These are phyloP conservation scores for Meripilus lineatus DNA, from an alignment of 1,284 basidiomycete species.

Conservation along the genomic window DNA sequence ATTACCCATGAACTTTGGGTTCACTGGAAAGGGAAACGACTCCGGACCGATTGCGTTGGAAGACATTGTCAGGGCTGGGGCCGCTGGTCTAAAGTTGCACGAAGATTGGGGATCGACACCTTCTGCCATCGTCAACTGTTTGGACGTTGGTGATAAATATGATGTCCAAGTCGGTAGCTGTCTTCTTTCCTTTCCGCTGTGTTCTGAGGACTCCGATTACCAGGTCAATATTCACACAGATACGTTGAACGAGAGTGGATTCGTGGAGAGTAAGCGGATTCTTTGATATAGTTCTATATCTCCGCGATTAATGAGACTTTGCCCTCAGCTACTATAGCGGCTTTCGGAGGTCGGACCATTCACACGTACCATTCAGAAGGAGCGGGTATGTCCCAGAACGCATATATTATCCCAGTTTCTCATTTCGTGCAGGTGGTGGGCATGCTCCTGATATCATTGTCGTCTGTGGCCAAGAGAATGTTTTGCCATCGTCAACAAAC, in stretches of 20 bases:
- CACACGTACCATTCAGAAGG: conserved; percentile 98
- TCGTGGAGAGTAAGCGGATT: conserved; percentile 69
- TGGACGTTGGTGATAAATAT: conserved; percentile 86
- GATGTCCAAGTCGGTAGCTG: conserved; percentile 77
- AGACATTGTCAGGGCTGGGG: conserved; percentile 87
- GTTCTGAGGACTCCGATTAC: background rate
- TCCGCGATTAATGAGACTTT: too few relatives aligned
- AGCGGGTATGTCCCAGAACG: conserved; percentile 52
- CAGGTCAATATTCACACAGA: conserved; percentile 97
- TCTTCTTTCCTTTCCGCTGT: background rate
- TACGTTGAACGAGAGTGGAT: conserved; percentile 93
- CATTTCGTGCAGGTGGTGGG: conserved; percentile 65
- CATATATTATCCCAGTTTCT: background rate
- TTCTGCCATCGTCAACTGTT: conserved; percentile 72
- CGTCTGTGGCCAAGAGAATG: conserved; percentile 86
- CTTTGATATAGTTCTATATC: background rate
- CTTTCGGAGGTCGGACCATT: conserved; percentile 90
- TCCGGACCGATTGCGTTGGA: conserved; percentile 67
- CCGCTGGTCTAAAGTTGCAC: conserved; percentile 90
- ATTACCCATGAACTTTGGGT: conserved; percentile 88
- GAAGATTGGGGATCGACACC: conserved; percentile 99
- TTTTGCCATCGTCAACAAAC: conserved; percentile 97
- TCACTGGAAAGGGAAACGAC: conserved; percentile 96
- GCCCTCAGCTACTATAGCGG: conserved; percentile 74
- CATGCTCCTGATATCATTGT: conserved; percentile 98